Base-by-base conservation (phyloP, 805 yeast genomes). In the Candida boleticola region DNA sequence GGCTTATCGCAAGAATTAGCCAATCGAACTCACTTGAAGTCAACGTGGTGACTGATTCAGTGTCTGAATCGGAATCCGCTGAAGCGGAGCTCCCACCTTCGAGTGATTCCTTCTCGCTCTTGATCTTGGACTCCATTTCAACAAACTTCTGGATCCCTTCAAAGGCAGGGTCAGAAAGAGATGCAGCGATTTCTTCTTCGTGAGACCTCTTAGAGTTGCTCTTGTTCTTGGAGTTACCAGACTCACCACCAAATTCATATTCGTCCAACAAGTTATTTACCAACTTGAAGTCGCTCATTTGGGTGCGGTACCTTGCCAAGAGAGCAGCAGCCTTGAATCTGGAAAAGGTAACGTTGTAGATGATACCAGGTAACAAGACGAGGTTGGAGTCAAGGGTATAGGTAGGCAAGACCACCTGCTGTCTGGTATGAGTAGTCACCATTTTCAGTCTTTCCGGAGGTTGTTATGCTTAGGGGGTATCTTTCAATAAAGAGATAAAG, bases 351-450 rank as follows among this genome's bases (percentile, higher is more conserved):
- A 82, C 77, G 42, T 77, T 74, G 58, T 82, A 82, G 19, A 80
- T 66, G 31, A 82, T 74, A 0, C 86, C 86, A 1, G 89, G 87
- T 6, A 82, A 52, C 23, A 80, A 68, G 11, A 82, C 78, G 40
- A 69, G 53, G 45, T 66, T 62, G 33, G 74, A 66, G 47, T 71
- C 75, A 18, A 71, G 49, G 37, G 58, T 63, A 52, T 69, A 69
- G 32, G 64, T 61, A 37, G 76, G 74, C 39, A 71, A 58, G 4
- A 63, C 63, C 39, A 63, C 44, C 44, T 48, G 43, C 36, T 52
- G 58, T 21, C 39, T 27, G n/a, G 35, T 30, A 4, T 34, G 34
- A 5, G 41, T 29, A 3, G 36, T 5, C 13, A 7, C 11, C 27
- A 23, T 23, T 23, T 23, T n/a, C n/a, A n/a, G n/a, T n/a, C n/a